These are phyloP conservation scores for Ceratopteris richardii DNA, from an alignment of 75 land plant species.

Conservation along the genomic window DNA sequence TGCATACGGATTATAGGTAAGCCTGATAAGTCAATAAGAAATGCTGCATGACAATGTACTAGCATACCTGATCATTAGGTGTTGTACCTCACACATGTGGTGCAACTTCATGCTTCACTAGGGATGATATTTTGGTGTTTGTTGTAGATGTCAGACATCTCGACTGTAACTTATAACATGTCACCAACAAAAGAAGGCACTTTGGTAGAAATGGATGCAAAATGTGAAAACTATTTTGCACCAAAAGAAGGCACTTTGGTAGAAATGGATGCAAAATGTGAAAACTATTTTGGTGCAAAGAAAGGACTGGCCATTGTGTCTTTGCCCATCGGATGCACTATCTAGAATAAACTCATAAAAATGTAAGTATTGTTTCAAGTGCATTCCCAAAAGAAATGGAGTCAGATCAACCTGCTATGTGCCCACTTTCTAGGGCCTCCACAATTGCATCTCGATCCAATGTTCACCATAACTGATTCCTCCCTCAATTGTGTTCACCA, in stretches of 20 bases:
- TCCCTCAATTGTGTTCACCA: too few species aligned
- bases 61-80: slow-evolving; percentile 77
- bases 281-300: too few species aligned
- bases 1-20: not conserved
- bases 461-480: too few species aligned
- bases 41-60: not conserved
- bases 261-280: too few species aligned
- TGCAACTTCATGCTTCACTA: slow-evolving; percentile 97
- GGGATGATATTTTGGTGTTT: slow-evolving; percentile 89
- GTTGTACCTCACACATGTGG: slow-evolving; percentile 94
- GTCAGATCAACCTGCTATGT: slow-evolving; percentile 61
- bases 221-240: too few species aligned
- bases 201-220: too few species aligned
- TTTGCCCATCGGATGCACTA: too few species aligned
- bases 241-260: not conserved
- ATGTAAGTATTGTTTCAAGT: not conserved
- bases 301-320: too few species aligned
- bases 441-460: too few species aligned
- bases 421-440: slow-evolving; percentile 75
- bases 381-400: not conserved
- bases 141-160: slow-evolving; percentile 91
- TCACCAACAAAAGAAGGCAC: too few species aligned
- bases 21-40: not conserved
- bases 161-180: slow-evolving; percentile 94
- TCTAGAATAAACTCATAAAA: too few species aligned